Conservation (phyloP, 768 basidiomycete genomes). For the Boletus rubescentipes region DNA sequence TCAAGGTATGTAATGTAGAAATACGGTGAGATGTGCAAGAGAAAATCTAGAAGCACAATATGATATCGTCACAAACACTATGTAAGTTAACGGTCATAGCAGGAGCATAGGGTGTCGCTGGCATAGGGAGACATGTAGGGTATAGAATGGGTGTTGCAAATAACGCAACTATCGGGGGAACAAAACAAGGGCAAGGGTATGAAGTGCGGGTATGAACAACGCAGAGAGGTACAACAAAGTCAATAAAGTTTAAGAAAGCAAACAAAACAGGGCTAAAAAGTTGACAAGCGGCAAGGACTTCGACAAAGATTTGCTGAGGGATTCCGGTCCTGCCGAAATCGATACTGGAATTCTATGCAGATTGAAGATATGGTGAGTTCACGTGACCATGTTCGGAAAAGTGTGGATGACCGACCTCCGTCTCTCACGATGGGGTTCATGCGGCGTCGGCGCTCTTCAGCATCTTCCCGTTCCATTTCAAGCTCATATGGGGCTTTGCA, state of each 20-base stretch:
- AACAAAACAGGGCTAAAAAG: slow-evolving; percentile 43
- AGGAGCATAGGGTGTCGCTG: slow-evolving; percentile 16
- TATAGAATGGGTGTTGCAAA: slow-evolving; percentile 12
- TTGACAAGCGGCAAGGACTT: slow-evolving; percentile 55
- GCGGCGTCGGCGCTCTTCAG: slow-evolving; percentile 45
- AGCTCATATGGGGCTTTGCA: slow-evolving; percentile 67
- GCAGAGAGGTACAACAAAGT: slow-evolving; percentile 22
- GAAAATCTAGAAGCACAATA: slow-evolving; percentile 27
- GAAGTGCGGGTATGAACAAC: slow-evolving; percentile 18
- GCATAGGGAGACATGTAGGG: slow-evolving; percentile 23
- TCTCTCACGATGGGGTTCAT: slow-evolving; percentile 67
- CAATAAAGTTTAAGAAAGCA: slow-evolving; percentile 18
- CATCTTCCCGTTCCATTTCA: slow-evolving; percentile 67
- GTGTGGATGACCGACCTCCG: slow-evolving; percentile 38
- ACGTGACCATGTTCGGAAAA: background rate
- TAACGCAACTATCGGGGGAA: background rate
- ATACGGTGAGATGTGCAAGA: slow-evolving; percentile 11
- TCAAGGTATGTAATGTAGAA: slow-evolving; percentile 21
- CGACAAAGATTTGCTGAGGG: slow-evolving; percentile 41
- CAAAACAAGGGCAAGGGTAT: slow-evolving; percentile 6
- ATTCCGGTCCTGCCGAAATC: slow-evolving; percentile 52
- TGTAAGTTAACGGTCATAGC: slow-evolving; percentile 8
- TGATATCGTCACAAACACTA: slow-evolving; percentile 14
- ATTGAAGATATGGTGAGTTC: slow-evolving; percentile 5
- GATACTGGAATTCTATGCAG: slow-evolving; percentile 59